Evolutionary conservation across 2,329 filamentous ascomycete genomes (phyloP), one percentile per base, ranked within the genome.

Genomic region (Beauveria pseudobassiana): DNA sequence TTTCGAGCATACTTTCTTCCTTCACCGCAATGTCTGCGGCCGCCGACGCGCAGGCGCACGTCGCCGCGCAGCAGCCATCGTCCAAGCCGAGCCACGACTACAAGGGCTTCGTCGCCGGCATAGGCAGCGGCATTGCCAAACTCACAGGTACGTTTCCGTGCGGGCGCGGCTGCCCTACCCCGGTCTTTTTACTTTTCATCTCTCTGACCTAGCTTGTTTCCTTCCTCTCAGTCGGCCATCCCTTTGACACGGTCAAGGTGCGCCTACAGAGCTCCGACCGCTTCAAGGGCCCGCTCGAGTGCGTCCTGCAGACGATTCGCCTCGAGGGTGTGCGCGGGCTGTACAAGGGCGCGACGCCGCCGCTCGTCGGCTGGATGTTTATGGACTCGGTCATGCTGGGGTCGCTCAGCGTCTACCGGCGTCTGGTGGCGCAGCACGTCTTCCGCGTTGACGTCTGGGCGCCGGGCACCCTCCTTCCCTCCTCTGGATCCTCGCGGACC

Each of bases 241-340:
- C 90, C 26, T 98, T 99, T 77, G 95, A 99, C 76, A 98, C 95
- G 0, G 86, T 99, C 74, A 99, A 99, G 77, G 93, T 98, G 59
- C 91, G 95, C 38, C 81, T 99, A 20, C 95, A 99, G 74, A 98
- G 93, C 3, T 75, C 83, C 53, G 74, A 85, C 1, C 91, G 90
- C 68, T 99, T 99, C 80, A 81, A 81, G 65, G 95, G 95, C 0
- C 93, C 95, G 0, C 73, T 96, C 38, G 87, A 96, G 74, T 98
- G 95, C 72, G 78, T 96, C 10, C 74, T 89, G 61, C 88, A 93
- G 73, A 99, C 95, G 10, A 66, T 98, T 30, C 85, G 88, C 63
- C 89, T 92, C 72, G 95, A 99, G 75, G 93, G 93, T 53, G 76
- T 96, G 52, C 77, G 82, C 56, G 95, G 91, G 3, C 80, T 99